These are phyloP conservation scores for Sporisorium sorghi DNA, from an alignment of 1,284 basidiomycete genomes.

Conservation along the genomic window DNA sequence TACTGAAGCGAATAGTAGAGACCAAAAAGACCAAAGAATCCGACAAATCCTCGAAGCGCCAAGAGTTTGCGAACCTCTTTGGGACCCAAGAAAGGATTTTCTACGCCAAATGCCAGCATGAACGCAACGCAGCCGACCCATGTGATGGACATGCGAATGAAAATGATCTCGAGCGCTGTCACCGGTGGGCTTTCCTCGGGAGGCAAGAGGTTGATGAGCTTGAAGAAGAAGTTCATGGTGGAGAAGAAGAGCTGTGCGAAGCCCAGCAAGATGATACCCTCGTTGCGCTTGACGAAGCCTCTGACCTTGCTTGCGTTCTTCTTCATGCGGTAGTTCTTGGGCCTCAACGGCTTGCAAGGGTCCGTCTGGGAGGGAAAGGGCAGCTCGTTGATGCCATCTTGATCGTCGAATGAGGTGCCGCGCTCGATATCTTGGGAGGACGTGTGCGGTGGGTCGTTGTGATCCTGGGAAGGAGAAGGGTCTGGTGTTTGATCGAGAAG, in stretches of 20 bases:
- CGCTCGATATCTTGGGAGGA: slow-evolving; percentile 30
- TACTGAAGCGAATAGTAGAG: slow-evolving; percentile 79
- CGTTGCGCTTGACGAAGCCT: slow-evolving; percentile 41
- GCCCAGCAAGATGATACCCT: slow-evolving; percentile 46
- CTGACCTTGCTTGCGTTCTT: slow-evolving; percentile 23
- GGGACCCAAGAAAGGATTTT: slow-evolving; percentile 78
- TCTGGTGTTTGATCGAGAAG: slow-evolving; percentile 16
- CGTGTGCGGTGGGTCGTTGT: background rate
- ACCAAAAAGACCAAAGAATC: slow-evolving; percentile 73
- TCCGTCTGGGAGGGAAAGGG: slow-evolving; percentile 49
- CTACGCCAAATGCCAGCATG: slow-evolving; percentile 71
- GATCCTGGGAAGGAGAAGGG: slow-evolving; percentile 1
- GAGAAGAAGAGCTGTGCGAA: slow-evolving; percentile 53
- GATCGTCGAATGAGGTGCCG: slow-evolving; percentile 13
- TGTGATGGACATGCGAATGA: slow-evolving; percentile 73
- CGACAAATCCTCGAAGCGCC: slow-evolving; percentile 75
- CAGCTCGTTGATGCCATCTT: slow-evolving; percentile 21
- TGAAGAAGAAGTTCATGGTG: slow-evolving; percentile 75
- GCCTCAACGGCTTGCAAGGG: slow-evolving; percentile 43
- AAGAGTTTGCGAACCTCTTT: slow-evolving; percentile 76
- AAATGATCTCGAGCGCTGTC: slow-evolving; percentile 71
- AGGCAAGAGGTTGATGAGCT: slow-evolving; percentile 75
- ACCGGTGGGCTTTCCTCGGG: slow-evolving; percentile 61
- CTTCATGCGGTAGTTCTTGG: slow-evolving; percentile 37
- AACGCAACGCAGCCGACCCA: slow-evolving; percentile 65